Base-by-base conservation (phyloP, 2,329 filamentous ascomycete species). In the Tolypocladium tropicale region DNA sequence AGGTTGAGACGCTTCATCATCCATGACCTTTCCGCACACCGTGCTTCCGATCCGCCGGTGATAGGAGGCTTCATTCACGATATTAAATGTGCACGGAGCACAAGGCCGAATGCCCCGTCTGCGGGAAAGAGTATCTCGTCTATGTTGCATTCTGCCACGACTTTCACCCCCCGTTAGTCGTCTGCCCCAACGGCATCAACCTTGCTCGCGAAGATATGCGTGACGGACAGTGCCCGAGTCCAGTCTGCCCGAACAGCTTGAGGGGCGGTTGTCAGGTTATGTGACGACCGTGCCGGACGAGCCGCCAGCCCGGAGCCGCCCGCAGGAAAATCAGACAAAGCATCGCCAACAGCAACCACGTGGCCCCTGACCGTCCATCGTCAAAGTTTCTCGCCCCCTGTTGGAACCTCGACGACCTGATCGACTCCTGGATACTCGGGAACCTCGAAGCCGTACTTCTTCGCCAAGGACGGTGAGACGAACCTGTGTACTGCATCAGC, bases 341-440 rank as follows among this genome's bases (percentile, higher is more conserved):
- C 46, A 49, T 16, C 46, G 12, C 16, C 11, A 32, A 16, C 46
- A 49, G 16, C 46, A 30, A 30, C 16, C 6, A n/a, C n/a, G 46
- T 2, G 9, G 32, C 4, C 10, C 30, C 7, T 3, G 14, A 33
- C 30, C 6, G 21, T 7, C 23, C 6, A 23, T 56, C n/a, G n/a
- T 77, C 65, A 86, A 59, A 86, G 73, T 66, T 79, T 85, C 60
- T 78, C 72, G 37, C 71, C 76, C 51, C 71, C 70, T 12, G 69
- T 65, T 16, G 72, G 73, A 46, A 95, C 78, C 71, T 99, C 94
- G 55, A 92, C 86, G 62, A 96, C 78, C 72, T 97, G 94, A 71
- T 97, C 92, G 62, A 94, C 74, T 0, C 92, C 94, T 63, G 87
- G 78, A 71, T 96, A 99, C 60, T 81, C 74, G 6, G 93, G 93